A percentile compares a stretch with the other conserved stretches of the same genome.
Conservation (phyloP, 192 early-diverging fungal genomes). For the Rhizophagus prolifer region DNA sequence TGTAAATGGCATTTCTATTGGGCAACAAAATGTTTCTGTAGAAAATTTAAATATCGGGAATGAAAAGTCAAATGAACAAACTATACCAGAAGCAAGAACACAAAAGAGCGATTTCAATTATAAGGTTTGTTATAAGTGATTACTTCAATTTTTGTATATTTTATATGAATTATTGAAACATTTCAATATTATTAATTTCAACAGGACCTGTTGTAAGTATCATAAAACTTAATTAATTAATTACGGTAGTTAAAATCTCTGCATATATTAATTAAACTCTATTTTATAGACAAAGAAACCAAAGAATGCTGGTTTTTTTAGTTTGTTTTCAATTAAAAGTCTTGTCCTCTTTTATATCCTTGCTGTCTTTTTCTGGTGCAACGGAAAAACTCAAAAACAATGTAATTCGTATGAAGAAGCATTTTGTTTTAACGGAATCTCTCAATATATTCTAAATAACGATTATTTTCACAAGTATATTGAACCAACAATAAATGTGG, state of each 20-base stretch:
- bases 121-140: too few species aligned
- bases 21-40: too few species aligned
- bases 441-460: conserved; percentile 20
- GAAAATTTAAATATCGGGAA: too few species aligned
- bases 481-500: not conserved
- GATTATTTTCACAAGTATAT: conserved; percentile 18
- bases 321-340: not conserved
- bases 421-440: conserved; percentile 11
- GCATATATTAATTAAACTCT: not conserved
- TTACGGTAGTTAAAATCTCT: not conserved
- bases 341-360: not conserved
- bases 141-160: too few species aligned
- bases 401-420: not conserved
- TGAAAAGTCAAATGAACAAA: too few species aligned
- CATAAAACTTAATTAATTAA: not conserved
- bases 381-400: conserved; percentile 6
- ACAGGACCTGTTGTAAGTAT: not conserved
- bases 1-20: too few species aligned
- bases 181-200: too few species aligned
- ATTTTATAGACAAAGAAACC: not conserved
- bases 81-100: too few species aligned
- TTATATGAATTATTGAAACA: too few species aligned
- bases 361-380: not conserved
- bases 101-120: too few species aligned
- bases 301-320: not conserved